Percentiles rank a stretch among this genome's conserved stretches.
Evolutionary conservation across 495 filamentous ascomycete species (phyloP).

Genomic region (Neurospora cerealis): DNA sequence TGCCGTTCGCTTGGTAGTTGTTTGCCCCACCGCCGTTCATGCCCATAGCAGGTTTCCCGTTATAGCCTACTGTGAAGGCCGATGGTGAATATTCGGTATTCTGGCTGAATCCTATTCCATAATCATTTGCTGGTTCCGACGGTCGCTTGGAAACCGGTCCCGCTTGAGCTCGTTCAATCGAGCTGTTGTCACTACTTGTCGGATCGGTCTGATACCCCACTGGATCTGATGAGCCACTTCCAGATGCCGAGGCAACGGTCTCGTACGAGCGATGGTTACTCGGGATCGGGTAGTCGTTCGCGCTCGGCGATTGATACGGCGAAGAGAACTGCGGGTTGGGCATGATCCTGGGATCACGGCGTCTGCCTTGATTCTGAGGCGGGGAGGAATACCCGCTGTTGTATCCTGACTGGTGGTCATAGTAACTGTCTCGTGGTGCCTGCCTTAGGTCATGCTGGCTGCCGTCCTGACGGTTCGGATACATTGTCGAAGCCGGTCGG

Average conservation of each 20-base stretch:
- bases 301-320: conserved; percentile 21
- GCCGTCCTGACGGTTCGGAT: conserved; percentile 26
- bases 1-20: conserved; percentile 5
- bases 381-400: conserved; percentile 26
- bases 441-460: conserved; percentile 32
- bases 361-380: conserved; percentile 26
- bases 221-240: conserved; percentile 59
- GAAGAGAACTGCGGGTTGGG: conserved; percentile 30
- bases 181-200: conserved; percentile 79
- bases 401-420: conserved; percentile 24
- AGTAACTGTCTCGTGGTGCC: conserved; percentile 47
- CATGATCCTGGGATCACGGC: conserved; percentile 36
- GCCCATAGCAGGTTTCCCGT: neutral
- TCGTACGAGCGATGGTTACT: conserved; percentile 72
- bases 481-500: conserved; percentile 35
- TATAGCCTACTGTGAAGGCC: conserved; percentile 23
- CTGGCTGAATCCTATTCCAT: conserved; percentile 36
- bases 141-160: conserved; percentile 35
- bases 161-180: conserved; percentile 61
- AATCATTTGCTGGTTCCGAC: conserved; percentile 33
- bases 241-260: conserved; percentile 65
- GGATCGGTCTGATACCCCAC: conserved; percentile 79
- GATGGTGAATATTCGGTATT: conserved; percentile 25
- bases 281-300: conserved; percentile 52
- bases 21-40: conserved; percentile 1